Evolutionary conservation across 306 rosid genomes (phyloP), one percentile per base, ranked within the genome.

Genomic region (Cercis canadensis): DNA sequence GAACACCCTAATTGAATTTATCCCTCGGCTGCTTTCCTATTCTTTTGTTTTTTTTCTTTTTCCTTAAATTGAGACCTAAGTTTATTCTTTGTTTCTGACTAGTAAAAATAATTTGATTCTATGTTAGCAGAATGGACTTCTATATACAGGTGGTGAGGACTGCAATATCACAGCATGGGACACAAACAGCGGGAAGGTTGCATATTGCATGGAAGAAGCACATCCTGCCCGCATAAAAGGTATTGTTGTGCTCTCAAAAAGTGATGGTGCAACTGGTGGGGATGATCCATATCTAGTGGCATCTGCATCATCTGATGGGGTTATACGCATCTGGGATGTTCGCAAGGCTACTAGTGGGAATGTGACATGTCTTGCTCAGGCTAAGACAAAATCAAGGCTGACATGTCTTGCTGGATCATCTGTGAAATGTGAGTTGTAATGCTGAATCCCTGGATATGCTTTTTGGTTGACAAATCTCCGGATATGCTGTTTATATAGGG

Each of bases 361-460:
- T 24, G 29, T 24, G 82, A 82, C 87, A 46, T 78, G 68, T 75
- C 90, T 94, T 65, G 88, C 97, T 4, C 97, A 94, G 82, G 87
- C 84, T 46, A 84, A 87, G 70, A 90, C 98, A 43, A 75, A 83
- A 46, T 86, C 97, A 39, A 85, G 98, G 79, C 64, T 94, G 72
- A 94, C 97, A 4, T 94, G 97, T 75, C 92, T 94, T 69, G 87
- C 97, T 45, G 98, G 98, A 65, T 75, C 97, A 19, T 77, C 87
- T 84, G 29, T 94, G 31, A 90, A 83, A 76, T 80, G 92, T 90
- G 64, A 83, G 97, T 76, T 62, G 29, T 51, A 41, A 46, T 47
- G 24, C 60, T 45, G n/a, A 62, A 47, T 66, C 21, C 34, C 47
- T 57, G 50, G 24, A 59, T 51, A 37, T 57, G 24, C 24, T 11